A percentile compares a stretch with the other conserved stretches of the same genome.
Evolutionary conservation across 2,329 filamentous ascomycete species (phyloP).

Genomic region (Fusarium pseudonygamai): DNA sequence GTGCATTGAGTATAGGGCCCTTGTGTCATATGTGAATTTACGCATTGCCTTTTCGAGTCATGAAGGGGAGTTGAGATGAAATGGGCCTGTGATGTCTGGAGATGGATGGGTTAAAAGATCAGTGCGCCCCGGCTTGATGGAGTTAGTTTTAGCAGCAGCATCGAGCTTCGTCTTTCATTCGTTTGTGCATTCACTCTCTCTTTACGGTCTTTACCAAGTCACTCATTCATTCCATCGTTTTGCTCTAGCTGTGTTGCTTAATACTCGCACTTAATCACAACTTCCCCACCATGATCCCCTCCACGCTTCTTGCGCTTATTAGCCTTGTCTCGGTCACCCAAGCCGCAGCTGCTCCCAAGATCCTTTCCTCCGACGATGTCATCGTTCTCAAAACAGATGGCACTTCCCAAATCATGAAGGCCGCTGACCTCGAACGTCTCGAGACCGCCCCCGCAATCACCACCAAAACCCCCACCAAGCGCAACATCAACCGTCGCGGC

Average conservation of each 20-base stretch:
- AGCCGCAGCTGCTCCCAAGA: constrained; percentile 16
- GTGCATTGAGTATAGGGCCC: background rate
- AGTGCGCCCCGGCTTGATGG: background rate
- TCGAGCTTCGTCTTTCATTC: background rate
- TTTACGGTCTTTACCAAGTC: constrained; percentile 11
- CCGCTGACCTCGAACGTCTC: constrained; percentile 25
- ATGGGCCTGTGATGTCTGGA: background rate
- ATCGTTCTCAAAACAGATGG: constrained; percentile 34
- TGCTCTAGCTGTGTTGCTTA: background rate
- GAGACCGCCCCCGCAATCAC: constrained; percentile 12
- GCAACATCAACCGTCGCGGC: background rate
- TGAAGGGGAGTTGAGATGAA: background rate
- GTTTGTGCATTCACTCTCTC: background rate
- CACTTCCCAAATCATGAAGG: constrained; percentile 33
- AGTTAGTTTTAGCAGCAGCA: background rate
- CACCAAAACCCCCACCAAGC: background rate
- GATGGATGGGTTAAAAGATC: constrained; percentile 4
- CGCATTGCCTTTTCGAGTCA: constrained; percentile 6
- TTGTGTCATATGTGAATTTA: background rate
- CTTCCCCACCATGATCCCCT: constrained; percentile 19
- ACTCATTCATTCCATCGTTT: background rate
- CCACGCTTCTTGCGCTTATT: constrained; percentile 21
- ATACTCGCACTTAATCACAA: background rate
- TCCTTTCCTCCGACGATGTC: constrained; percentile 27
- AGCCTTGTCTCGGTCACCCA: constrained; percentile 26